Conservation (phyloP, 2,329 filamentous ascomycete genomes). For the Clarireedia homoeocarpa region DNA sequence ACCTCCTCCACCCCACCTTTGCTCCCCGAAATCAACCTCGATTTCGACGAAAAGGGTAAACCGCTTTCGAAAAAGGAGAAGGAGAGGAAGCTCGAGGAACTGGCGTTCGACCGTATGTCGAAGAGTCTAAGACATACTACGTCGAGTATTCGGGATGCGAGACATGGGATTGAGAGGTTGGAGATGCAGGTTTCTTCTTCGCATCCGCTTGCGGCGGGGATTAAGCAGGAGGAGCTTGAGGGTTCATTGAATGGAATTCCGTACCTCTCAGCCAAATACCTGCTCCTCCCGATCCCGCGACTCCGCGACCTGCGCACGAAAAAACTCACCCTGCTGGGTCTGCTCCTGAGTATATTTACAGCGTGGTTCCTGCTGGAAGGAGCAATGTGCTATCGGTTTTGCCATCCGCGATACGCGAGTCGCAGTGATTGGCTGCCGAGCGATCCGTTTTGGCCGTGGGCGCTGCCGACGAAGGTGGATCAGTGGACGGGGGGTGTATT, state of each 20-base stretch:
- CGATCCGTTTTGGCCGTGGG: conserved; percentile 53
- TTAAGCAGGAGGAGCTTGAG: too few relatives aligned
- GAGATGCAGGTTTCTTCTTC: conserved; percentile 40
- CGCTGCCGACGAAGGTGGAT: conserved; percentile 54
- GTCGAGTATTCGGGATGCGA: conserved; percentile 45
- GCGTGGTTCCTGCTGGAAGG: conserved; percentile 50
- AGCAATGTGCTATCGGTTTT: conserved; percentile 45
- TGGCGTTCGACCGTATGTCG: conserved; percentile 42
- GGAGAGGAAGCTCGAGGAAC: conserved; percentile 32
- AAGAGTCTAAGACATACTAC: conserved; percentile 44
- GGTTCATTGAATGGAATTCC: background rate
- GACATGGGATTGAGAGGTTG: conserved; percentile 50
- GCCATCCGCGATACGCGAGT: conserved; percentile 43
- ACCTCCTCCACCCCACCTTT: background rate
- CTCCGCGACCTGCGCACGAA: conserved; percentile 14
- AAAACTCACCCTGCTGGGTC: conserved; percentile 24
- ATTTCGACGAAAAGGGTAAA: conserved; percentile 18
- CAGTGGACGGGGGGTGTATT: conserved; percentile 39
- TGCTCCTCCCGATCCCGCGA: conserved; percentile 20
- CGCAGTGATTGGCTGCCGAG: conserved; percentile 41
- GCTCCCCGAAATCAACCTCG: conserved; percentile 12
- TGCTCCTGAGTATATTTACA: conserved; percentile 32
- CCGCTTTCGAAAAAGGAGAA: conserved; percentile 25
- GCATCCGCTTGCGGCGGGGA: conserved; percentile 20
- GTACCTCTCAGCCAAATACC: conserved; percentile 1